Conservation (phyloP, 169 alveolate genomes). For the Plasmodium berghei region DNA sequence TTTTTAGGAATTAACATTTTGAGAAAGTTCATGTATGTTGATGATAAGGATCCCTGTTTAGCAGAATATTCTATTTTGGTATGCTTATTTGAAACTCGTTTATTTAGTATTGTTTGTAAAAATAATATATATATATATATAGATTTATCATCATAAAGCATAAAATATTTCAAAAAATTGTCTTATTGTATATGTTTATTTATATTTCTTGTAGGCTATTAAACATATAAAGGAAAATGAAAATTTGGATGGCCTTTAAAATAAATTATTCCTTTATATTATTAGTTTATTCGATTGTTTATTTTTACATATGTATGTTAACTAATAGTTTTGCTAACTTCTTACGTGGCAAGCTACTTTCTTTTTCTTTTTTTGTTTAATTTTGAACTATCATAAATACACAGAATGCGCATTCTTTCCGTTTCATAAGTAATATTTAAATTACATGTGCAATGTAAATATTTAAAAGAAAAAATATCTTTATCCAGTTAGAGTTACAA, state of each 20-base stretch:
- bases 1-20: conserved; percentile 28
- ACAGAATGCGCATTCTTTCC: no score
- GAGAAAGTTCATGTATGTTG: conserved; percentile 69
- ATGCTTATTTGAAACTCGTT: neutral
- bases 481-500: neutral
- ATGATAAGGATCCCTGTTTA: conserved; percentile 63
- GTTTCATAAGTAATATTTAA: no score
- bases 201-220: conserved; percentile 52
- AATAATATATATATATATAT: neutral
- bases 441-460: no score
- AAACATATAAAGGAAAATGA: conserved; percentile 75
- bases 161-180: no score
- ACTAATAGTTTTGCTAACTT: no score
- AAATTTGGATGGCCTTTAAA: conserved; percentile 57
- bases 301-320: no score
- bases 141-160: neutral
- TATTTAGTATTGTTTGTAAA: conserved; percentile 2
- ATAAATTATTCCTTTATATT: neutral
- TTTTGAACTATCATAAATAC: no score
- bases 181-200: neutral
- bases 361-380: no score
- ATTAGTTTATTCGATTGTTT: neutral
- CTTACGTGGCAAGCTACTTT: no score
- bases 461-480: neutral
- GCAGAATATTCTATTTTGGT: conserved; percentile 73